Evolutionary conservation across 2,329 filamentous ascomycete species (phyloP), one percentile per base, ranked within the genome.

Genomic region (Fusarium xylarioides): DNA sequence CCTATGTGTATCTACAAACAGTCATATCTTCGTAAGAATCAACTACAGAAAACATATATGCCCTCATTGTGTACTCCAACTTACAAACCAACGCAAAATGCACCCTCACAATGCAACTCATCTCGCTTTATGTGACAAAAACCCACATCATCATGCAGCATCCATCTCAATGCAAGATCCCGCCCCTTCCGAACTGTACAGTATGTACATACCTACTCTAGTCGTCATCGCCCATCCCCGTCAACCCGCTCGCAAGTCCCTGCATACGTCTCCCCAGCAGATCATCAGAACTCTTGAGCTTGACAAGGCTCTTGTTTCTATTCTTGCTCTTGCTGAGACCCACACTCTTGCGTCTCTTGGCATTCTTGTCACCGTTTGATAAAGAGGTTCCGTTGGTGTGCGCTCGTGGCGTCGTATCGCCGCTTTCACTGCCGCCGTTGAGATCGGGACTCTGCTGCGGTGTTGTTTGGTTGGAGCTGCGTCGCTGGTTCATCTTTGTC

Each of bases 241-340:
- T 88, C 77, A 90, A 76, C 1, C 87, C 85, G 11, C 86, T 86
- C 6, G 87, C 85, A 26, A 90, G 81, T 2, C 88, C 88, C 64
- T 90, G 85, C 88, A 90, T 90, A 53, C 88, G 83, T 70, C 88
- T 81, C 1, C 86, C 84, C 16, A 90, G 82, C 73, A 90, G 74
- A 74, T 90, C 88, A 65, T 90, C 88, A 43, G 87, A 86, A 79
- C 88, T 90, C 66, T 85, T 85, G 54, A 90, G 82, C 80, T 86
- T 88, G 19, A 88, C 81, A 35, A 90, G 75, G 52, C 84, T 86
- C 78, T 84, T 85, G 53, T 85, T 82, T 74, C 83, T 84, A 47
- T 84, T 82, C 74, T 83, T 88, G 72, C 77, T 78, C 58, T 72
- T 77, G 57, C 66, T 72, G 26, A 80, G 70, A 37, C 63, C 76